Conservation (phyloP, 306 rosid genomes). For the Lathyrus oleraceus region DNA sequence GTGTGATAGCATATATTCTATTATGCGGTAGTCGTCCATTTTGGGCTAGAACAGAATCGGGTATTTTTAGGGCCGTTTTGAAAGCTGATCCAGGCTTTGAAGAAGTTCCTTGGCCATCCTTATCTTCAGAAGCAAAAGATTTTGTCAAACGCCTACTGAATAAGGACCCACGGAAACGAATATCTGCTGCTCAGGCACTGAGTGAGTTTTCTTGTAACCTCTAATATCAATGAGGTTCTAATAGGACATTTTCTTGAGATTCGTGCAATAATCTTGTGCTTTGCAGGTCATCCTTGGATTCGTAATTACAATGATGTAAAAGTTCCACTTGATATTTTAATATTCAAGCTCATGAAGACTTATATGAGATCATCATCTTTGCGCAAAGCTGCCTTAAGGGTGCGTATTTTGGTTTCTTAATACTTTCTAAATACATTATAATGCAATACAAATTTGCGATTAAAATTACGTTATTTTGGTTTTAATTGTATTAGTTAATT, state of each 20-base stretch:
- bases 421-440: conserved; percentile 4
- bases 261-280: conserved; percentile 36
- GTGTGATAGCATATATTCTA: conserved; percentile 96
- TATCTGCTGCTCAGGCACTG: conserved; percentile 95
- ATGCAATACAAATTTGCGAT: neutral
- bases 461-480: neutral
- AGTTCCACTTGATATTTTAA: conserved; percentile 82
- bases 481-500: conserved; percentile 28
- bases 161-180: conserved; percentile 92
- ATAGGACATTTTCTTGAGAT: conserved; percentile 27
- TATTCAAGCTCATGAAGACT: conserved; percentile 81
- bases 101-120: conserved; percentile 93
- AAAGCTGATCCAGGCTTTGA: conserved; percentile 96
- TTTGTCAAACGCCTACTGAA: conserved; percentile 86
- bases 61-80: conserved; percentile 90
- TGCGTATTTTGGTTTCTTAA: conserved; percentile 39
- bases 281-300: conserved; percentile 97
- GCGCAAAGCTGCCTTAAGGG: conserved; percentile 99
- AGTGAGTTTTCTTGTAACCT: conserved; percentile 54
- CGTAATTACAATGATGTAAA: conserved; percentile 63
- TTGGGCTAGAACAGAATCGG: conserved; percentile 99
- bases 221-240: conserved; percentile 28
- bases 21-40: conserved; percentile 99
- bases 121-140: conserved; percentile 86
- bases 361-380: conserved; percentile 89